Percentiles rank a stretch among this genome's conserved stretches.
Evolutionary conservation across 2,329 filamentous ascomycete genomes (phyloP).

Genomic region (Exophiala calicioides): DNA sequence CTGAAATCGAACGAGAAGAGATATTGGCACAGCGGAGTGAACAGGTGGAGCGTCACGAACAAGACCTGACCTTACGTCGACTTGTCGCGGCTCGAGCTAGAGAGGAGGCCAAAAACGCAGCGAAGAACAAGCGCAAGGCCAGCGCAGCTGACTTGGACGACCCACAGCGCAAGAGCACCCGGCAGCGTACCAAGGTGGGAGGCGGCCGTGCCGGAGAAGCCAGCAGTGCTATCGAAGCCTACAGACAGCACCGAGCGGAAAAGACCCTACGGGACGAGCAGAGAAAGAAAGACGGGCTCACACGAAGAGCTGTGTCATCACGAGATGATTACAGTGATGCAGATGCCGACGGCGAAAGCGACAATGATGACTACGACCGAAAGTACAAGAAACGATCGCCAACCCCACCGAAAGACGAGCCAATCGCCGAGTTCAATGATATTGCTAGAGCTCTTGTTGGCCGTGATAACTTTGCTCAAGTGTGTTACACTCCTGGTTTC

Average conservation of each 20-base stretch:
- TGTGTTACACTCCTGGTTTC: constrained; percentile 92
- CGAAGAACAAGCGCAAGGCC: constrained; percentile 71
- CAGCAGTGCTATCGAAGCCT: constrained; percentile 71
- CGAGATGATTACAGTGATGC: constrained; percentile 62
- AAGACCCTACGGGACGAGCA: constrained; percentile 53
- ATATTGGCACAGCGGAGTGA: constrained; percentile 84
- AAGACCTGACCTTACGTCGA: constrained; percentile 78
- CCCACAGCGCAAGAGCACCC: constrained; percentile 69
- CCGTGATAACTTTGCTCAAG: constrained; percentile 80
- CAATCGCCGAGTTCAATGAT: constrained; percentile 73
- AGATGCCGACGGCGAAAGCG: constrained; percentile 72
- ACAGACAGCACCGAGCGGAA: constrained; percentile 62
- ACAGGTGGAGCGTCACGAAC: constrained; percentile 76
- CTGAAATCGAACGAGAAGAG: constrained; percentile 87
- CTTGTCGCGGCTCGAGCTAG: constrained; percentile 69
- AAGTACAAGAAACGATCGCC: constrained; percentile 53
- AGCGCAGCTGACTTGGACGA: constrained; percentile 78
- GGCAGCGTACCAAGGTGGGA: constrained; percentile 67
- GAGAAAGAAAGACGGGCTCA: constrained; percentile 44
- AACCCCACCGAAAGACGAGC: constrained; percentile 61
- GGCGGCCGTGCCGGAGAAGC: constrained; percentile 68
- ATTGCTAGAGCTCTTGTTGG: constrained; percentile 82
- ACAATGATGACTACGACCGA: constrained; percentile 72
- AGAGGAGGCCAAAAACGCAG: constrained; percentile 55
- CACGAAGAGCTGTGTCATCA: constrained; percentile 50